phyloP scores from a whole-genome alignment of 148 eudicot species.

The Cornus controversa region DNA sequence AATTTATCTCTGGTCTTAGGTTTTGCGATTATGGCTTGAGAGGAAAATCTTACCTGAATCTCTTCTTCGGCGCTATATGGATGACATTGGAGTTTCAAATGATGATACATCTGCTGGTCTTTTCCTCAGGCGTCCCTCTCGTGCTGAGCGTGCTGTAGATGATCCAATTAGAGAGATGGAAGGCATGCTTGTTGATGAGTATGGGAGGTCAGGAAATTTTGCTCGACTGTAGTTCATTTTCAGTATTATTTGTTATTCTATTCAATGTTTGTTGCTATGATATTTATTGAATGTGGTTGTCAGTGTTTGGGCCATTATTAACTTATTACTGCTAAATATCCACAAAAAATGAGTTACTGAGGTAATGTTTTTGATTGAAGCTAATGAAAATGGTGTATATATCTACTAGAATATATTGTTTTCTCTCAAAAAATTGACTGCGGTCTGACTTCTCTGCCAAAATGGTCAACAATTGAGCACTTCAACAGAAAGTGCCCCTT shows the following conservation, averaged over 20 bases:
- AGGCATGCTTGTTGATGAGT: slow-evolving; percentile 96
- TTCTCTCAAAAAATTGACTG: no score
- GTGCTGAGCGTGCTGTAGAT: slow-evolving; percentile 84
- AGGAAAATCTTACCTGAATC: slow-evolving; percentile 90
- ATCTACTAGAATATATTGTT: no score
- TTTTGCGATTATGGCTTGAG: slow-evolving; percentile 90
- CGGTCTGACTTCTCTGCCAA: no score
- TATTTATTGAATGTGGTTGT: no score
- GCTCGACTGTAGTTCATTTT: neutral
- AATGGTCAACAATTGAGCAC: no score
- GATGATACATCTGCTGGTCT: slow-evolving; percentile 50
- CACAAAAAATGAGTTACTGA: no score
- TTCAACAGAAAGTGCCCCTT: no score
- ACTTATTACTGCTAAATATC: no score
- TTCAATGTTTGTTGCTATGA: no score
- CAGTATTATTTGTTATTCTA: neutral
- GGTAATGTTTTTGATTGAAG: no score
- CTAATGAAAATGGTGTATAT: no score
- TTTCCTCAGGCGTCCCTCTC: slow-evolving; percentile 74
- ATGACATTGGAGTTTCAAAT: slow-evolving; percentile 59
- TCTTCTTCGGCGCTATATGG: slow-evolving; percentile 68
- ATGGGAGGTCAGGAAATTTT: slow-evolving; percentile 70
- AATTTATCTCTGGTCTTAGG: slow-evolving; percentile 33
- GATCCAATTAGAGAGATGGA: slow-evolving; percentile 98
- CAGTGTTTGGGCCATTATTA: no score